Evolutionary conservation across 148 eudicot species (phyloP).

Genomic region (Silene conica): DNA sequence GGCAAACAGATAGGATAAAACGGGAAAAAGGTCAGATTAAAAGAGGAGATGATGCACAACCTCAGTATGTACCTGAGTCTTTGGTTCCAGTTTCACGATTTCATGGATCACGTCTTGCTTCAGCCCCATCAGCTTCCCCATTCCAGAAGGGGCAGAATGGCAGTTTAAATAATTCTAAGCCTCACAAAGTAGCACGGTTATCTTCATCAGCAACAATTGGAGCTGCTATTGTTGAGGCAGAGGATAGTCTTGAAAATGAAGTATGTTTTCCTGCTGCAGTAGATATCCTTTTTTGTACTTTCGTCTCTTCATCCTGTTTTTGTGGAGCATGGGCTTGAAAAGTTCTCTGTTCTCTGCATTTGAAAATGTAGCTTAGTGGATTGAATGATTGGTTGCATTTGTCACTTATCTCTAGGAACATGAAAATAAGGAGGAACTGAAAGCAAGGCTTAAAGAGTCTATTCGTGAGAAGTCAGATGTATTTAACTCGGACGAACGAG

Average conservation of each 20-base stretch:
- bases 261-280: conserved; percentile 44
- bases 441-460: conserved; percentile 65
- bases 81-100: conserved; percentile 82
- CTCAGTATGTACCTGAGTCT: conserved; percentile 59
- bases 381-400: not conserved
- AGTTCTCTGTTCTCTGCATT: not conserved
- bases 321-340: not conserved
- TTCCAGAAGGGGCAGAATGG: conserved; percentile 40
- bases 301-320: conserved; percentile 14
- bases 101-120: conserved; percentile 96
- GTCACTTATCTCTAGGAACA: conserved; percentile 34
- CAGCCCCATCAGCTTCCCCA: conserved; percentile 80
- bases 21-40: conserved; percentile 63
- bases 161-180: conserved; percentile 25
- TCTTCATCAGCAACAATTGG: conserved; percentile 68
- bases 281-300: conserved; percentile 22
- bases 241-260: conserved; percentile 60
- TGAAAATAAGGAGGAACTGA: conserved; percentile 86
- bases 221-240: conserved; percentile 93
- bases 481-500: conserved; percentile 59
- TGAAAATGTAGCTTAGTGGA: not conserved
- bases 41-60: conserved; percentile 87
- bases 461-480: conserved; percentile 82
- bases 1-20: conserved; percentile 77
- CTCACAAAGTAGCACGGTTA: conserved; percentile 50